Evolutionary conservation across 2,329 filamentous ascomycete species (phyloP), one percentile per base, ranked within the genome.

Genomic region (Colletotrichum neosansevieriae): DNA sequence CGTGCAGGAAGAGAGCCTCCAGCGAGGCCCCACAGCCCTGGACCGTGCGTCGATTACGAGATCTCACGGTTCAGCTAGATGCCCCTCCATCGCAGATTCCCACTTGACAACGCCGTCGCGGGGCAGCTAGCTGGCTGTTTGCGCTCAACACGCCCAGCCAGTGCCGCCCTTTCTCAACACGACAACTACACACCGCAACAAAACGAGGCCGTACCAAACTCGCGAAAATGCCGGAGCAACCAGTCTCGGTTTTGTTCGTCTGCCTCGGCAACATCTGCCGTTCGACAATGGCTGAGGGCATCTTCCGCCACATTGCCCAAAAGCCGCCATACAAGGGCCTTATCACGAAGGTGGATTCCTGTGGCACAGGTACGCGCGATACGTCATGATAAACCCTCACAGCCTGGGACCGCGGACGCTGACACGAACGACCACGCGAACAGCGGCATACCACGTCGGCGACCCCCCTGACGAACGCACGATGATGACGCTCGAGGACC

Each of bases 201-300:
- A 54, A 12, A 56, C 34, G 59, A 56, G 12, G 54, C 38, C 38
- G 15, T 36, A n/a, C 59, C 11, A 21, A 17, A 13, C 47, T 44
- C 24, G 11, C 53, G 70, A 74, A 70, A 19, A 81, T 81, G 80
- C 67, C 80, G 6, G 80, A 81, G 69, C 78, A 79, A 44, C 64
- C 68, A 34, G 72, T 93, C 62, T 94, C 91, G 2, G 92, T 98
- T 42, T 88, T 98, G 59, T 98, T 98, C 77, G 95, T 98, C 74
- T 99, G 96, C 81, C 86, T 98, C 38, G 96, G 96, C 78, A 99
- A 99, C 80, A 98, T 98, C 76, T 99, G 94, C 78, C 86, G 88
- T 69, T 97, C 94, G 7, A 93, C 96, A 36, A 98, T 99, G 96
- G 94, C 94, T 51, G 95, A 98, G 83, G 96, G 93, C 57, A 92